Evolutionary conservation across 2,329 filamentous ascomycete species (phyloP), one percentile per base, ranked within the genome.

Genomic region (Colletotrichum sp.): DNA sequence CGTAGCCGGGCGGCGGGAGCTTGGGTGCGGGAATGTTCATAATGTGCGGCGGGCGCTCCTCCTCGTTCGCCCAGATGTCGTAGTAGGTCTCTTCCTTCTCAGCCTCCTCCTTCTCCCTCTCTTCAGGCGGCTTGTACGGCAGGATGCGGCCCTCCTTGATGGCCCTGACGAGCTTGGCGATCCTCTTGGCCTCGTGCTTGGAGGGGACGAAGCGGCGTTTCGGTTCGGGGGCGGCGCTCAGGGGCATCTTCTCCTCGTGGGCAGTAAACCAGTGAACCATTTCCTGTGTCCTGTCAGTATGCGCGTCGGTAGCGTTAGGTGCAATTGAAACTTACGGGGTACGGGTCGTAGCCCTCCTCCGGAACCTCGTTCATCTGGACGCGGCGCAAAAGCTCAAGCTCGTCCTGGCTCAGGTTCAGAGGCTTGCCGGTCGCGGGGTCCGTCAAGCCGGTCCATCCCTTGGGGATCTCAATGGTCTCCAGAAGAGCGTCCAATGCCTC

Each of bases 21-120:
- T 99, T 99, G 7, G 97, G 97, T 2, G 97, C 96, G 18, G 97
- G 95, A 71, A 99, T 94, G 82, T 98, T 95, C 96, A 99, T 99
- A 44, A 94, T 89, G 84, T 99, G 95, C 77, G 96, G 94, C 39
- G 94, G 92, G 80, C 94, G 91, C 13, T 95, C 92, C 79, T 94
- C 92, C 85, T 99, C 96, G 82, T 99, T 95, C 70, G 96, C 95
- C 97, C 97, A 99, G 71, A 99, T 91, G 82, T 99, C 97, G 82
- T 96, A 98, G 81, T 93, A 93, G 28, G 91, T 90, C 55, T 94
- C 89, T 70, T 94, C 92, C 75, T 94, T 89, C 72, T 95, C 92
- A 69, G 94, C 91, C 72, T 95, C 92, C 78, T 96, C 92, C 77
- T 93, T 90, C 80, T 95, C 86, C 59, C 85, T 87, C 78, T 91